Evolutionary conservation across 148 eudicot genomes (phyloP), one percentile per base, ranked within the genome.

Genomic region (Camellia sinensis): DNA sequence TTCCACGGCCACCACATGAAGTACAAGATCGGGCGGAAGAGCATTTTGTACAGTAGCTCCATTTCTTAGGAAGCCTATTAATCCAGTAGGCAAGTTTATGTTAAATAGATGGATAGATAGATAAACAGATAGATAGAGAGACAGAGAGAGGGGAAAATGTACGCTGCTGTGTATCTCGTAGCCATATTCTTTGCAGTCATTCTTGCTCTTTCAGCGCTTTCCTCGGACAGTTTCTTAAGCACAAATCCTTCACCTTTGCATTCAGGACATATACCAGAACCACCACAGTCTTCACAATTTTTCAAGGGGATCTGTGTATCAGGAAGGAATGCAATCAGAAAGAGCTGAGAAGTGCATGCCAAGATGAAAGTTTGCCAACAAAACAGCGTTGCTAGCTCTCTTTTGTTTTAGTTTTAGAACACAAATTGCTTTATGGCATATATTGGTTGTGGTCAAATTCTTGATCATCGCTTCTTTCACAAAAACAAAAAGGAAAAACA

Each of bases 231-330:
- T 78, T 87, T 89, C 86, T 91, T 94, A 17, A 89, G 89, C 79
- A 90, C 91, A 84, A 96, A 96, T 8, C 99, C 99, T 87, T 96
- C 98, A 67, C 99, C 99, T 12, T 87, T 96, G 89, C 99, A 96
- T 67, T 91, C 99, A 14, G 99, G 71, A 85, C 99, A 96, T 70
- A 93, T 84, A 71, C 99, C 99, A 43, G 98, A 86, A 74, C 99
- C 99, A n/a, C 88, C 80, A 77, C 99, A 96, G 60, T 80, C 95
- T 66, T 96, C 98, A 79, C 99, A 96, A 40, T 67, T 78, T 88
- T 80, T 93, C 50, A 80, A 52, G 2, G 91, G 87, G 66, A 73
- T 88, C 98, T 96, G 87, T 73, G 78, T 87, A 80, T 67, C 50
- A 15, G 74, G 29, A 82, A 62, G 75, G 67, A 64, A 57, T 5